phyloP scores from a whole-genome alignment of 768 basidiomycete species.

The Lentinula boryana region DNA sequence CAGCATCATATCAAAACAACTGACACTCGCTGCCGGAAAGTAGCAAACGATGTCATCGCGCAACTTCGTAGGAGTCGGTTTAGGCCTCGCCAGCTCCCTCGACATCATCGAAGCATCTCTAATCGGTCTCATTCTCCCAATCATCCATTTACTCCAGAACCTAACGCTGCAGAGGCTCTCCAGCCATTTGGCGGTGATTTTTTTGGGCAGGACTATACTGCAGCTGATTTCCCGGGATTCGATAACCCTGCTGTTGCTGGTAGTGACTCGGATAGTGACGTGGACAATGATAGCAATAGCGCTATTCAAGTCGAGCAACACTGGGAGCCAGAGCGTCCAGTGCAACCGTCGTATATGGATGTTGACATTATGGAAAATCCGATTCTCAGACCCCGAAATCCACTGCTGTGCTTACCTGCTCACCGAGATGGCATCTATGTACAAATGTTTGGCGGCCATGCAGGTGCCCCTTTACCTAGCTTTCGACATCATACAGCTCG shows the following conservation, averaged over 20 bases:
- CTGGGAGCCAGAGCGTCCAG: background rate
- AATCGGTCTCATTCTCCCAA: background rate
- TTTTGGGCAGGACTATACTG: constrained; percentile 6
- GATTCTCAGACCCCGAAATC: background rate
- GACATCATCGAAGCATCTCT: background rate
- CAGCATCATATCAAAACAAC: background rate
- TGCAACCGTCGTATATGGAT: background rate
- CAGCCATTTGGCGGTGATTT: constrained; percentile 5
- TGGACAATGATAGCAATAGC: background rate
- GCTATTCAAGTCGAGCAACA: background rate
- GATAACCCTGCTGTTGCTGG: background rate
- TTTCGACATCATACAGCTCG: background rate
- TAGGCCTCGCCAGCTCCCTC: background rate
- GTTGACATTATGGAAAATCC: background rate
- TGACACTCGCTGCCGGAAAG: background rate
- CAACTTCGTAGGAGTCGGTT: background rate
- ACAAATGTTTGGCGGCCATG: background rate
- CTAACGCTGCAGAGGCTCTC: background rate
- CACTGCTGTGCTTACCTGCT: background rate
- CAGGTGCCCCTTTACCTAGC: background rate
- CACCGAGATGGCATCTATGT: background rate
- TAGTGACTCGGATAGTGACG: background rate
- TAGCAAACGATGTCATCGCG: background rate
- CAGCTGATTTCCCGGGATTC: background rate
- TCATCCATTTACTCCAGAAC: too few species aligned